These are phyloP conservation scores for Pyrenophora graminea DNA, from an alignment of 2,329 filamentous ascomycete species.

Conservation along the genomic window DNA sequence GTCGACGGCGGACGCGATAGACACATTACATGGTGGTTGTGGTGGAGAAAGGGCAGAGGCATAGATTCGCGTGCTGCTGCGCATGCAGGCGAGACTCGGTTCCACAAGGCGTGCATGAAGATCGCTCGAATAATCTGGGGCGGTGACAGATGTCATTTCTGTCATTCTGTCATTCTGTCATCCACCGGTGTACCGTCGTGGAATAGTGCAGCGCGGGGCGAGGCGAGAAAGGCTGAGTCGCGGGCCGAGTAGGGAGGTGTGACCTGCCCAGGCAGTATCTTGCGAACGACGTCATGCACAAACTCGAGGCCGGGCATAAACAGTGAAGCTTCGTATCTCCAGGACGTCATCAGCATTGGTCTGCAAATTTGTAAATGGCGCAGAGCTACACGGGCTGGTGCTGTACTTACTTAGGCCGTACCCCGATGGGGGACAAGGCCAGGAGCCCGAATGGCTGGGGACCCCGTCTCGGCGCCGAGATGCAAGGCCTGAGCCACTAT, in stretches of 20 bases:
- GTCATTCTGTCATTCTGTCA: constrained; percentile 1
- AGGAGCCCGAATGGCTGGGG: no score
- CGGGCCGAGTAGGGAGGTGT: neutral
- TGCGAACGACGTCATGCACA: no score
- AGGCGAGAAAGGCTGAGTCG: constrained; percentile 12
- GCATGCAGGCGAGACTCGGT: constrained; percentile 9
- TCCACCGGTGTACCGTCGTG: constrained; percentile 23
- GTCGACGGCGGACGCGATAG: constrained; percentile 10
- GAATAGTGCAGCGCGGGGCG: neutral
- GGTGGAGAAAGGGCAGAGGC: constrained; percentile 1
- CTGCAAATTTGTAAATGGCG: no score
- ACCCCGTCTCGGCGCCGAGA: no score
- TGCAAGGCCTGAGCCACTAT: neutral
- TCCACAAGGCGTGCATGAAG: constrained; percentile 18
- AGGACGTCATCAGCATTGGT: neutral
- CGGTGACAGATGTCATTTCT: neutral
- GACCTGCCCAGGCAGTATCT: constrained; percentile 9
- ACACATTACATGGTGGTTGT: constrained; percentile 10
- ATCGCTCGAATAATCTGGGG: constrained; percentile 3
- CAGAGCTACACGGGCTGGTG: no score
- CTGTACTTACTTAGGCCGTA: no score
- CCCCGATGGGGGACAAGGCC: neutral
- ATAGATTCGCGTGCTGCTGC: constrained; percentile 9
- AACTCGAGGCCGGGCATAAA: no score
- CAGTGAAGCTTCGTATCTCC: neutral